A percentile compares a stretch with the other conserved stretches of the same genome.
phyloP scores from a whole-genome alignment of 2,329 filamentous ascomycete species.

The Lachnellula willkommii region DNA sequence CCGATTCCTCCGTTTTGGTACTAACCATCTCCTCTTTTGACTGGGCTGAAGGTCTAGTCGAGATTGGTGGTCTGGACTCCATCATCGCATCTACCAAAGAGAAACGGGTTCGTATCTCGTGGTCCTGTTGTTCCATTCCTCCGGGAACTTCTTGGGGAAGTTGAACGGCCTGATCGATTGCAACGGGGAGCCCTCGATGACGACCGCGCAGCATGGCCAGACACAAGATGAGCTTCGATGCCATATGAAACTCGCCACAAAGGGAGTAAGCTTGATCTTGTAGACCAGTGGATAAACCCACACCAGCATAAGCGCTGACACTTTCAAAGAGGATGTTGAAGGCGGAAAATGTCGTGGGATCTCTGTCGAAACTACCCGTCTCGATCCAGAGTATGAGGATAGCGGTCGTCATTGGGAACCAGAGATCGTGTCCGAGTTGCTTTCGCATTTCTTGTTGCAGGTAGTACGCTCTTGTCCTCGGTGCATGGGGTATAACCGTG shows the following conservation, averaged over 20 bases:
- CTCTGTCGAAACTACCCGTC: neutral
- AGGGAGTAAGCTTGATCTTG: neutral
- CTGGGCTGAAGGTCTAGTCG: no score
- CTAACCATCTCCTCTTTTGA: no score
- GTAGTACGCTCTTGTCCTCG: neutral
- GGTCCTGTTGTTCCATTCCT: neutral
- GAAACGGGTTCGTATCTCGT: neutral
- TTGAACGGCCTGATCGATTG: neutral
- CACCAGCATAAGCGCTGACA: neutral
- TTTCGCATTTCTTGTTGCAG: neutral
- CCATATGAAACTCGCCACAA: neutral
- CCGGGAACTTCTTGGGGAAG: neutral
- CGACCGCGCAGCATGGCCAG: neutral
- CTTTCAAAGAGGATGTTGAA: slow-evolving; percentile 1
- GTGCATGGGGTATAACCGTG: neutral
- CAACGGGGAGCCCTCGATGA: neutral
- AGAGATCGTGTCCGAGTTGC: slow-evolving; percentile 1
- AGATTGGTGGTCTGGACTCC: no score
- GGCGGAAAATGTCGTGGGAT: neutral
- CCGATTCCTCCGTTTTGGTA: no score
- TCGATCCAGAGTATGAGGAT: slow-evolving; percentile 1
- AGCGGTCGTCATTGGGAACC: neutral
- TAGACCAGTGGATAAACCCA: neutral
- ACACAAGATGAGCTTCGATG: neutral
- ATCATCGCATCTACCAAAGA: no score